phyloP scores from a whole-genome alignment of 306 rosid species.

The Glycine soja region DNA sequence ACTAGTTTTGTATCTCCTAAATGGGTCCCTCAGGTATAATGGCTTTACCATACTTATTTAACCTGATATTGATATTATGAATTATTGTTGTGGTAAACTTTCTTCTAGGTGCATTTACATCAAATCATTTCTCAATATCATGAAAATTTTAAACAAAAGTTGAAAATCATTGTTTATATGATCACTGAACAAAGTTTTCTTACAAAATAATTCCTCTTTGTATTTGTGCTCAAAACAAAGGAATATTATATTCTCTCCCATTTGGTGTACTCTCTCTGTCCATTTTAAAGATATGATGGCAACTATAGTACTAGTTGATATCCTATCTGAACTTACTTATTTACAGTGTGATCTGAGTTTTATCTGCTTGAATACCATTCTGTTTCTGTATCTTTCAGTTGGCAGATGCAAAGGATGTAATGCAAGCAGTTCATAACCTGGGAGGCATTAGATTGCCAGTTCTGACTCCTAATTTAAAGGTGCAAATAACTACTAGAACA shows the following conservation, averaged over 20 bases:
- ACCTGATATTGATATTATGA: constrained; percentile 18
- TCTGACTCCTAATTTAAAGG: constrained; percentile 87
- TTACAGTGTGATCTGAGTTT: constrained; percentile 25
- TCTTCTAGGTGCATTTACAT: constrained; percentile 27
- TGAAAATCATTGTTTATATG: background rate
- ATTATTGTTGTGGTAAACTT: constrained; percentile 18
- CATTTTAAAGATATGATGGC: background rate
- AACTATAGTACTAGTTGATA: constrained; percentile 27
- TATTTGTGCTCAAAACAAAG: no score
- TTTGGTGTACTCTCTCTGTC: no score
- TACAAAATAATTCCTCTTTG: no score
- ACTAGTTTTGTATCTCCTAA: constrained; percentile 96
- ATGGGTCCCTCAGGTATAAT: constrained; percentile 93
- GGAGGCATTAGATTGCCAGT: constrained; percentile 80
- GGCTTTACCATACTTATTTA: constrained; percentile 17
- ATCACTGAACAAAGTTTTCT: no score
- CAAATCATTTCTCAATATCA: background rate
- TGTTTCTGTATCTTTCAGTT: constrained; percentile 56
- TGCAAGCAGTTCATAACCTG: constrained; percentile 71
- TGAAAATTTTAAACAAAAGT: background rate
- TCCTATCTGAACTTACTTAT: constrained; percentile 1
- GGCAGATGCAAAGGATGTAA: constrained; percentile 89
- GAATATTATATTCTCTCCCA: no score
- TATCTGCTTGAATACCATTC: constrained; percentile 4
- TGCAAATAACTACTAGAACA: constrained; percentile 36